phyloP scores from a whole-genome alignment of 805 yeast species.

The Wickerhamiella azyma region DNA sequence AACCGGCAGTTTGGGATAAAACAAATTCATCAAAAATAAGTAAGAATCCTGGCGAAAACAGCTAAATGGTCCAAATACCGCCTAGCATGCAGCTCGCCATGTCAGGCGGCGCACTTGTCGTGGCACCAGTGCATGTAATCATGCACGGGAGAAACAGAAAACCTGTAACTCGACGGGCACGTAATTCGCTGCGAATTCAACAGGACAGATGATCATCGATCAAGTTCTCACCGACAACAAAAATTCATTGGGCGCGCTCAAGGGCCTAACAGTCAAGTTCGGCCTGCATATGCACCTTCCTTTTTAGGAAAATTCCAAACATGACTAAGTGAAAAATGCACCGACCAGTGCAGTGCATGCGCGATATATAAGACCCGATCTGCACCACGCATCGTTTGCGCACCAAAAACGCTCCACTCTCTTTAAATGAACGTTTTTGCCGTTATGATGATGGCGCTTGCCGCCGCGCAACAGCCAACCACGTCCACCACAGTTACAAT shows the following conservation, averaged over 20 bases:
- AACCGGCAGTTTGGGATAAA: too few relatives aligned
- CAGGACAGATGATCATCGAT: too few relatives aligned
- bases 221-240: neutral
- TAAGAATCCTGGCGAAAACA: too few relatives aligned
- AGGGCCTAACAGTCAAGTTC: neutral
- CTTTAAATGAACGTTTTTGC: slow-evolving; percentile 5
- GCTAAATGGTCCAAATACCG: too few relatives aligned
- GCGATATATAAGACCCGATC: neutral
- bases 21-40: too few relatives aligned
- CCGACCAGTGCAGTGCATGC: neutral
- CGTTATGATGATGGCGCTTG: neutral
- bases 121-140: too few relatives aligned
- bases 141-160: too few relatives aligned
- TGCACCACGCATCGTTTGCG: neutral
- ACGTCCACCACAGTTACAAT: neutral
- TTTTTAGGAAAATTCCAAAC: neutral
- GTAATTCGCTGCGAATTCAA: neutral
- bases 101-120: too few relatives aligned
- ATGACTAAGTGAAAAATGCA: neutral
- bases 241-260: neutral
- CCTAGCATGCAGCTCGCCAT: too few relatives aligned
- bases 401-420: slow-evolving; percentile 1
- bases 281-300: neutral
- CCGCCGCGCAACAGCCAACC: neutral
- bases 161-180: too few relatives aligned